Conservation (phyloP, 2,329 filamentous ascomycete genomes). For the Fusarium staphyleae region DNA sequence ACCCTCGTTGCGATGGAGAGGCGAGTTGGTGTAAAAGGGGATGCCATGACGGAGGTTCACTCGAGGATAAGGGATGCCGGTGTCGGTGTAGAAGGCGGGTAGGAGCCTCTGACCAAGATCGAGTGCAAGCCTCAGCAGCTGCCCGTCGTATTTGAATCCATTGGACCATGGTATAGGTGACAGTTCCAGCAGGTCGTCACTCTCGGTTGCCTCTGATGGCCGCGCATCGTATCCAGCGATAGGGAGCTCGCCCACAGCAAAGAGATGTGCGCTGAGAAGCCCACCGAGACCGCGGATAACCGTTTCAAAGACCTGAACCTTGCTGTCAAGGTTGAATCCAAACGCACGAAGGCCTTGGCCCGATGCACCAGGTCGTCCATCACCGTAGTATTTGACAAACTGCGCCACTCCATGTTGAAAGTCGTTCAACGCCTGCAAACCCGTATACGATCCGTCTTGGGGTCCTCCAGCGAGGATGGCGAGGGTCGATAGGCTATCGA, state of each 20-base stretch:
- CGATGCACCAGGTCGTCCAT: conserved; percentile 73
- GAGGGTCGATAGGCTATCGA: conserved; percentile 93
- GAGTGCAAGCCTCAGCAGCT: conserved; percentile 85
- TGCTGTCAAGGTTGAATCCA: conserved; percentile 95
- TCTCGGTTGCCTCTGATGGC: conserved; percentile 34
- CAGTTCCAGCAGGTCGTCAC: conserved; percentile 55
- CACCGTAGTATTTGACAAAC: conserved; percentile 84
- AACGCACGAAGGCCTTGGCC: conserved; percentile 75
- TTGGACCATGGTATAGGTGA: conserved; percentile 74
- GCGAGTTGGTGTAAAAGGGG: conserved; percentile 89
- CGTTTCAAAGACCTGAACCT: conserved; percentile 98
- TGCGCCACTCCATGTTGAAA: conserved; percentile 83
- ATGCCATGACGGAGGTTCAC: conserved; percentile 92
- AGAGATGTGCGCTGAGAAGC: conserved; percentile 89
- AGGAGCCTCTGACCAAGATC: conserved; percentile 85
- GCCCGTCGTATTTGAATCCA: conserved; percentile 84
- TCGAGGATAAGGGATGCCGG: conserved; percentile 91
- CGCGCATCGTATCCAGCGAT: conserved; percentile 77
- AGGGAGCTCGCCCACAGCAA: conserved; percentile 88
- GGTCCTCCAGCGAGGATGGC: conserved; percentile 87
- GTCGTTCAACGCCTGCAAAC: conserved; percentile 63
- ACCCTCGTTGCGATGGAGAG: conserved; percentile 66
- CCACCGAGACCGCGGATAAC: conserved; percentile 94
- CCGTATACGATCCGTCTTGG: conserved; percentile 47
- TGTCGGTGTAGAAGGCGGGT: conserved; percentile 90